Percentiles rank a stretch among this genome's conserved stretches.
Evolutionary conservation across 2,329 filamentous ascomycete species (phyloP).

Genomic region (Diaporthe citri): DNA sequence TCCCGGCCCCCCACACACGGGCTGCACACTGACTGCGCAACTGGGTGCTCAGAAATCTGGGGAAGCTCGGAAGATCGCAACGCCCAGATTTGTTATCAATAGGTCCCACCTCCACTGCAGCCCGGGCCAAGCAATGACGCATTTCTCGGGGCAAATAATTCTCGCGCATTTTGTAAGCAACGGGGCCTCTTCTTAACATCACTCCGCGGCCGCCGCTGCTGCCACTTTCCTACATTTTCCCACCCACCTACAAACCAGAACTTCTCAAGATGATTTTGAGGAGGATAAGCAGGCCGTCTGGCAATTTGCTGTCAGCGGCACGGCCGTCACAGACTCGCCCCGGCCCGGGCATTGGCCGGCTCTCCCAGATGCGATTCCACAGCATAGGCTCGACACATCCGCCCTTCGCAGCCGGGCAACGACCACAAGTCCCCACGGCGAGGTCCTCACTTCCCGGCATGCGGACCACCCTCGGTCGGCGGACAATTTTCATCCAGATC

Average conservation of each 20-base stretch:
- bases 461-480: slow-evolving; percentile 54
- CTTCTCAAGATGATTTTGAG: slow-evolving; percentile 28
- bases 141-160: slow-evolving; percentile 34
- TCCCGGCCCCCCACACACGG: slow-evolving; percentile 7
- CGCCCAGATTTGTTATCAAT: slow-evolving; percentile 23
- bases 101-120: slow-evolving; percentile 10
- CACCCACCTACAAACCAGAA: slow-evolving; percentile 12
- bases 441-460: slow-evolving; percentile 39
- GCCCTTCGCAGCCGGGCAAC: slow-evolving; percentile 44
- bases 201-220: neutral
- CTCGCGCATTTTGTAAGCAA: slow-evolving; percentile 34
- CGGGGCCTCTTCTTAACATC: slow-evolving; percentile 9
- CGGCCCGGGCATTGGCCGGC: slow-evolving; percentile 41
- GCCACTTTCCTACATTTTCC: neutral
- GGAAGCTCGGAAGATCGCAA: slow-evolving; percentile 29
- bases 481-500: slow-evolving; percentile 98
- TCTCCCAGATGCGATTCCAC: slow-evolving; percentile 48
- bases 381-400: slow-evolving; percentile 44
- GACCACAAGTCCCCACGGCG: slow-evolving; percentile 43
- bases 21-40: neutral
- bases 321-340: slow-evolving; percentile 39
- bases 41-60: slow-evolving; percentile 24
- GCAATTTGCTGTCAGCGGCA: slow-evolving; percentile 38
- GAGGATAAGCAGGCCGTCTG: slow-evolving; percentile 29
- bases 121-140: slow-evolving; percentile 36